Conservation (phyloP, 768 basidiomycete species). For the Suillus paluster region DNA sequence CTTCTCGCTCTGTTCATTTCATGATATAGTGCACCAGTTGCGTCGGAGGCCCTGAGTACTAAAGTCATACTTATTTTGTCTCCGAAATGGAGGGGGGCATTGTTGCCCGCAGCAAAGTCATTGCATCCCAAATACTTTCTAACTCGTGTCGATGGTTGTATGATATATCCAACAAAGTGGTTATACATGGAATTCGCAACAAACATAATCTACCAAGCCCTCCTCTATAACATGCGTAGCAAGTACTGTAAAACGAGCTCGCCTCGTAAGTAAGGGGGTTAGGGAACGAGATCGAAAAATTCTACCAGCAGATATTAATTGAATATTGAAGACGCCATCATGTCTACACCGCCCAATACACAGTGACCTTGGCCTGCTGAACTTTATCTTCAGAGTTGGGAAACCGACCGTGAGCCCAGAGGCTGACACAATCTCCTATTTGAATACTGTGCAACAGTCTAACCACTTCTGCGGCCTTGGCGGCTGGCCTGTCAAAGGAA, state of each 20-base stretch:
- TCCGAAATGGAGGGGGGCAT: neutral
- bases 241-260: neutral
- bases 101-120: neutral
- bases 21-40: neutral
- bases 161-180: neutral
- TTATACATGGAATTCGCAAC: neutral
- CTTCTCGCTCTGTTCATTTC: neutral
- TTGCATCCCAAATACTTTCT: no score
- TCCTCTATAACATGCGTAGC: neutral
- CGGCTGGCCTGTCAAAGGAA: neutral
- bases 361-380: constrained; percentile 7
- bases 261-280: neutral
- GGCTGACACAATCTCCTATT: constrained; percentile 5
- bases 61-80: no score
- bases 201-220: neutral
- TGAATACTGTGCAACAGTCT: constrained; percentile 1
- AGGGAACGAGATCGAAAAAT: neutral
- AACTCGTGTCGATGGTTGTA: neutral
- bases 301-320: neutral
- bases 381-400: neutral
- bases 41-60: neutral
- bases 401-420: neutral
- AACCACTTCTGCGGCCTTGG: neutral
- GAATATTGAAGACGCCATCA: neutral
- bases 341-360: constrained; percentile 16